These are phyloP conservation scores for Plasmopara halstedii DNA, from an alignment of 352 stramenopile species.

Conservation along the genomic window DNA sequence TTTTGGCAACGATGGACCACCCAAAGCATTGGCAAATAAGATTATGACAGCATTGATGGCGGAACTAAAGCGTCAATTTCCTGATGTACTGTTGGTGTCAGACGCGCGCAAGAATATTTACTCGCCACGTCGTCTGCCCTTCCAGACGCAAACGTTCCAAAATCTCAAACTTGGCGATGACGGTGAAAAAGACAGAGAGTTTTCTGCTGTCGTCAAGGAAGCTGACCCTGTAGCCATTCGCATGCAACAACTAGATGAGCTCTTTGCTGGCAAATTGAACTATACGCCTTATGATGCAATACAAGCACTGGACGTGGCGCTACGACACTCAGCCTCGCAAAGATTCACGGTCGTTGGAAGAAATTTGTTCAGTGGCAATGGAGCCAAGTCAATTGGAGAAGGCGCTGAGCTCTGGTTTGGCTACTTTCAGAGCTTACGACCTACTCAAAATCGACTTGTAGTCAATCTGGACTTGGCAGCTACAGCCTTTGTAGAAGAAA, in stretches of 20 bases:
- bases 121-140: conserved; percentile 31
- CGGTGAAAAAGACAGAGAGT: conserved; percentile 30
- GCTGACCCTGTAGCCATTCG: conserved; percentile 50
- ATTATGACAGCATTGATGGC: conserved; percentile 46
- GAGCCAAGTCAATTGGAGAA: conserved; percentile 47
- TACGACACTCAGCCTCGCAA: conserved; percentile 50
- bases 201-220: conserved; percentile 45
- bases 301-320: conserved; percentile 61
- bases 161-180: conserved; percentile 34
- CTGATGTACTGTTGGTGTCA: conserved; percentile 30
- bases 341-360: conserved; percentile 47
- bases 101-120: conserved; percentile 60
- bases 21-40: conserved; percentile 47
- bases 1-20: conserved; percentile 40
- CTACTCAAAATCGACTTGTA: conserved; percentile 56
- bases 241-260: conserved; percentile 47
- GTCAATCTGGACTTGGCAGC: conserved; percentile 67
- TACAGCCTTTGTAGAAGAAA: conserved; percentile 60
- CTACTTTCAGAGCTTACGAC: conserved; percentile 65
- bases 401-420: conserved; percentile 61
- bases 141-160: conserved; percentile 33
- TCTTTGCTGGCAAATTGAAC: conserved; percentile 50
- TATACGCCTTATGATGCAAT: conserved; percentile 69
- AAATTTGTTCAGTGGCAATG: conserved; percentile 37
- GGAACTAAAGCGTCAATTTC: conserved; percentile 33